Evolutionary conservation across 1,139 yeast species (phyloP), one percentile per base, ranked within the genome.

Genomic region (Candida anutae): DNA sequence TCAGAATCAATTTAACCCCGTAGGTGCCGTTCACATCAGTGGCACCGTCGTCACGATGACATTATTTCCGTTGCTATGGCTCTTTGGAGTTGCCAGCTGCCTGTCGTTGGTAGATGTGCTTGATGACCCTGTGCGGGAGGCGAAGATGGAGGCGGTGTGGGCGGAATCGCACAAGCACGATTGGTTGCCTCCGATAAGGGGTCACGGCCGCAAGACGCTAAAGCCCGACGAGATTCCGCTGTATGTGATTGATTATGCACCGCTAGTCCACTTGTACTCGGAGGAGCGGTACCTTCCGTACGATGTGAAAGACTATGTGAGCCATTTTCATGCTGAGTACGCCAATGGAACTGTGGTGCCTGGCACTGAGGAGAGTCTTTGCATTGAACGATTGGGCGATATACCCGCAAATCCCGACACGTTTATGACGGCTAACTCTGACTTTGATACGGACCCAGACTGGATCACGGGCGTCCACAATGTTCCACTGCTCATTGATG

Each of bases 231-330:
- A 69, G 31, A 67, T 88, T 4, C 98, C 97, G 0, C 58, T 58
- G n/a, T 90, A 77, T 51, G 80, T 82, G 1, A 44, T 75, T 1
- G 78, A 80, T 27, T 70, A 74, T 48, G 75, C 90, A 4, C 97
- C 98, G 0, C 55, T 77, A 31, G 90, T 90, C 2, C 85, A 84
- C 48, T 60, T 90, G 15, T 88, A 88, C 57, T 78, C 94, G 1
- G 98, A 90, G 48, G 98, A 90, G 45, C 58, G 65, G 33, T 90
- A 87, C 49, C 59, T 81, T 38, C 98, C 98, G 0, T 84, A 84
- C 40, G 94, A 85, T 45, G 69, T 87, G 25, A 68, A 63, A 27
- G 72, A 80, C 24, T 90, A 55, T 50, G 88, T 84, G 9, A 59
- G 60, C 8, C 70, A 83, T 48, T 80, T 85, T 53, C 58, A 61